Evolutionary conservation across 2,329 filamentous ascomycete genomes (phyloP), one percentile per base, ranked within the genome.

Genomic region (Coniella lustricola): DNA sequence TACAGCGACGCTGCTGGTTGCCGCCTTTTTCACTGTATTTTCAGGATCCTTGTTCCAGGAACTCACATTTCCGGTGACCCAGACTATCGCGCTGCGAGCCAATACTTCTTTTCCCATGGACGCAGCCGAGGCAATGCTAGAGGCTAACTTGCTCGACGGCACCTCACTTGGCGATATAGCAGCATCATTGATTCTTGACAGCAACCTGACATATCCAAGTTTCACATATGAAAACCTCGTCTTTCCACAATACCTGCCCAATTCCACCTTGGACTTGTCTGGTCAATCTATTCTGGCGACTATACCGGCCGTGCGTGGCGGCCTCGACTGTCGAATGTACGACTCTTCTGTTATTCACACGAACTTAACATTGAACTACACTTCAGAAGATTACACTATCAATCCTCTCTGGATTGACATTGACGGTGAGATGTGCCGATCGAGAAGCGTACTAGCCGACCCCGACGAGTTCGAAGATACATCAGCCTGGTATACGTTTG

Each of bases 211-310:
- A 0, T 70, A 65, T 18, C 66, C 68, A 0, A 41, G 45, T 0
- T 69, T 66, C 38, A 70, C 68, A 0, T 68, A 61, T 50, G 60
- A 63, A 12, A 57, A 62, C 39, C 54, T 66, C 0, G 55, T 48
- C 20, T 60, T 45, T 22, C 42, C 33, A 1, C 42, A 37, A 9
- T 18, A 29, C 5, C 25, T 29, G 3, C 12, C 8, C 0, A 13
- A 32, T 10, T 1, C 17, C 1, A 37, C 25, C 3, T 39, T 32
- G 8, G 60, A 47, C 56, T 59, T 3, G 45, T 48, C 9, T 13
- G 60, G 16, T 50, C 40, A 20, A 45, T 51, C 25, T 1, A 44
- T 54, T 10, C 41, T 50, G 14, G 21, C 42, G 1, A 16, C 22
- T 7, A 20, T 45, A 2, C 42, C 42, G 10, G 42, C 42, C 3